Evolutionary conservation across 208 protist species (phyloP).

Genomic region (Lotmaria passim): DNA sequence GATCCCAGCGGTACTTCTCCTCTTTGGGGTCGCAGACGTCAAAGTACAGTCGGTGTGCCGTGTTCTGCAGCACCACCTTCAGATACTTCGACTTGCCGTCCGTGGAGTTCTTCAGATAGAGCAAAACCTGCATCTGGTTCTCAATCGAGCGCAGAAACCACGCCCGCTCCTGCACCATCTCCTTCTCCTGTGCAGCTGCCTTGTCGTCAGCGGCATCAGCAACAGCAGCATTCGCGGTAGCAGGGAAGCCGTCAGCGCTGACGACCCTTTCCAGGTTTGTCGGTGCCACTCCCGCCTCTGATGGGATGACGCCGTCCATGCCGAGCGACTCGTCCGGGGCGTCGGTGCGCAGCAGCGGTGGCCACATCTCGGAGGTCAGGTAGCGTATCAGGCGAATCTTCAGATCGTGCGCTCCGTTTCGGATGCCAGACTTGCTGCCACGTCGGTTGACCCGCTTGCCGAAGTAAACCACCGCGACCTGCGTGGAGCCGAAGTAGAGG

Average conservation of each 20-base stretch:
- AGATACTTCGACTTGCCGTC: constrained; percentile 59
- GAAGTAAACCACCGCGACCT: constrained; percentile 67
- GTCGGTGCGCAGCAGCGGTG: constrained; percentile 64
- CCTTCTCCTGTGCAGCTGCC: constrained; percentile 14
- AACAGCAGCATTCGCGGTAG: not conserved
- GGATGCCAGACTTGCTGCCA: constrained; percentile 45
- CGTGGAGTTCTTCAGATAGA: constrained; percentile 60
- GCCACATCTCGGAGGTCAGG: constrained; percentile 71
- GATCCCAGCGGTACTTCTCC: constrained; percentile 73
- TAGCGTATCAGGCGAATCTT: constrained; percentile 71
- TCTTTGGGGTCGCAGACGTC: constrained; percentile 57
- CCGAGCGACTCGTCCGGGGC: constrained; percentile 66
- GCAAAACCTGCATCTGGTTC: constrained; percentile 71
- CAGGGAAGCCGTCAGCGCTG: not conserved
- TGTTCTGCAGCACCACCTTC: constrained; percentile 70
- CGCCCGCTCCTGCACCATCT: constrained; percentile 43
- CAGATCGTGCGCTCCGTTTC: constrained; percentile 62
- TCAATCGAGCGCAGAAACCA: constrained; percentile 64
- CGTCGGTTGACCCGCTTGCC: constrained; percentile 44
- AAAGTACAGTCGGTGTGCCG: constrained; percentile 59
- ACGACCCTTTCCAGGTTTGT: not conserved
- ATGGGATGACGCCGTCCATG: constrained; percentile 1
- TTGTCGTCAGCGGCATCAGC: not conserved
- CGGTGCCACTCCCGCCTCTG: not conserved
- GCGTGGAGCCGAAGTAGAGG: constrained; percentile 59